Base-by-base conservation (phyloP, 1,284 basidiomycete genomes). In the Amylostereum areolatum region DNA sequence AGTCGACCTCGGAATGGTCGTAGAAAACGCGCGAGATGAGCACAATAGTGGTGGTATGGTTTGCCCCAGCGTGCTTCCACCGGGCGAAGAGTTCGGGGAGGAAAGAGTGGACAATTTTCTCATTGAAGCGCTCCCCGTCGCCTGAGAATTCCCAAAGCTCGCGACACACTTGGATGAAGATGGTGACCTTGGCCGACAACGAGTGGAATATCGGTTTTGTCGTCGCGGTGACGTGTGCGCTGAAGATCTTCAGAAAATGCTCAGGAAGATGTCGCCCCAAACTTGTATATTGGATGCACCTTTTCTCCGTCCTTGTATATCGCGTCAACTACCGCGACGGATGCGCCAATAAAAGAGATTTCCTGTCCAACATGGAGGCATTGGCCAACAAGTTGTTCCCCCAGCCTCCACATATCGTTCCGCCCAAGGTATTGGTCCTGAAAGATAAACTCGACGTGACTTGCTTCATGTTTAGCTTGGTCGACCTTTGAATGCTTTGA, bases 101-200 rank as follows among this genome's bases (percentile, higher is more conserved):
- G 70, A 95, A 95, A 0, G 88, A 89, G 57, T 97, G 92, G 1
- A 97, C 84, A 30, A 97, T 89, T 70, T 99, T 98, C 66, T 98
- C 96, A 60, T 92, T 92, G 68, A 91, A 97, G 3, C 93, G 81
- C 65, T 96, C 92, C 24, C 97, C 97, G 58, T 98, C 96, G 46
- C 92, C 93, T 49, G 95, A 85, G 64, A 99, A 99, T 57, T 97
- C 90, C 92, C 93, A 99, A 53, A 97, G 83, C 65, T 99, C 97
- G 47, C 85, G 80, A 60, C 92, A 95, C 11, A 99, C 86, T 73
- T 98, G 95, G 47, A 99, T 91, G 66, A 97, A 97, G 47, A 99
- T 86, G 2, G 83, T 90, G 37, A 89, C 82, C 65, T 91, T 94
- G 35, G 96, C 92, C 4, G 93, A 97, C 46, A 93, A 80, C 12